Evolutionary conservation across 2,329 filamentous ascomycete genomes (phyloP).

Genomic region (Phoma sp.): DNA sequence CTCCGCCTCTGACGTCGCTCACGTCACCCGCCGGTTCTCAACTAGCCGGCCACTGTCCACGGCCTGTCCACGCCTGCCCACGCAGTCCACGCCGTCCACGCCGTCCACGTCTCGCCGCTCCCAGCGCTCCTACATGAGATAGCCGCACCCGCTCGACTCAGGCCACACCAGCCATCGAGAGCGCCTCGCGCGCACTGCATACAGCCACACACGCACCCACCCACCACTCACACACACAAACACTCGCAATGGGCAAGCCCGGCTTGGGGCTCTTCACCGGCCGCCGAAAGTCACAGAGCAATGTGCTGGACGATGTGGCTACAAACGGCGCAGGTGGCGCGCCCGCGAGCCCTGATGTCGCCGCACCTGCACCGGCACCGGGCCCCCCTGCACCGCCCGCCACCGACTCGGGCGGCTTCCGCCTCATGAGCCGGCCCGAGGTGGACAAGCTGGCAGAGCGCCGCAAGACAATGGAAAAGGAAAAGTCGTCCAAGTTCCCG

Average conservation of each 20-base stretch:
- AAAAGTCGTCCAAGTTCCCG: constrained; percentile 42
- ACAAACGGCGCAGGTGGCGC: constrained; percentile 19
- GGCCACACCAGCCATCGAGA: constrained; percentile 27
- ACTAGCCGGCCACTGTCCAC: background rate
- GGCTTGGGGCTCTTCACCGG: constrained; percentile 41
- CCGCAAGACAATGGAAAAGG: constrained; percentile 39
- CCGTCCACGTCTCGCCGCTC: background rate
- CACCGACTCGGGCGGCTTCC: constrained; percentile 39
- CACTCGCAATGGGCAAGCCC: constrained; percentile 38
- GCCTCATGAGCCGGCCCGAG: constrained; percentile 44
- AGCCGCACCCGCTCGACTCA: constrained; percentile 18
- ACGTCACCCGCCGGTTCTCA: background rate
- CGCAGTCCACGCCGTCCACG: background rate
- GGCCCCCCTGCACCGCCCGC: constrained; percentile 17
- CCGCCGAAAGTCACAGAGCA: constrained; percentile 48
- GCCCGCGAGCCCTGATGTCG: constrained; percentile 28
- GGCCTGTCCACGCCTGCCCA: constrained; percentile 6
- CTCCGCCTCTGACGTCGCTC: background rate
- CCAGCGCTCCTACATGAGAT: constrained; percentile 26
- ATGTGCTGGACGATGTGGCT: constrained; percentile 40
- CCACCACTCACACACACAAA: constrained; percentile 2
- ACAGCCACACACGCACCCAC: constrained; percentile 4
- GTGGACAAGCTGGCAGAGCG: constrained; percentile 36
- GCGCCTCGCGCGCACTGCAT: constrained; percentile 14
- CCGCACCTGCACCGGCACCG: background rate